phyloP scores from a whole-genome alignment of 345 rosid species.

The Viola odorata region DNA sequence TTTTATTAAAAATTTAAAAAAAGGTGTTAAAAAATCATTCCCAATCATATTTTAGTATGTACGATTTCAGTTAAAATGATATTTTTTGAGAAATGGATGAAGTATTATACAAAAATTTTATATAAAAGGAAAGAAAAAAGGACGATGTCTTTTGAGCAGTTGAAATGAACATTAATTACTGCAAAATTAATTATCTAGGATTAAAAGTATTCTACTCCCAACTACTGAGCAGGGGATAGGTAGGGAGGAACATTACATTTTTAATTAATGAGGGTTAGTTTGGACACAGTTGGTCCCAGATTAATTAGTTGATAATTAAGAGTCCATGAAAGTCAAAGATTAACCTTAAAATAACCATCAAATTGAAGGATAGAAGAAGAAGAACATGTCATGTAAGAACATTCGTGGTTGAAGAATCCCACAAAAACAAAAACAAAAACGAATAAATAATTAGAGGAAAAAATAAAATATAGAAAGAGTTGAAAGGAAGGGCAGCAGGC shows the following conservation, averaged over 20 bases:
- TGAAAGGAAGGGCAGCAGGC: constrained; percentile 19
- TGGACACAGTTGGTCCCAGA: constrained; percentile 14
- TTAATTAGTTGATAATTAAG: constrained; percentile 5
- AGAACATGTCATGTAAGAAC: constrained; percentile 7
- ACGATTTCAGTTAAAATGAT: too few relatives aligned
- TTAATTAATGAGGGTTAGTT: constrained; percentile 2
- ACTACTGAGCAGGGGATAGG: constrained; percentile 20
- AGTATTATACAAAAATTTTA: too few relatives aligned
- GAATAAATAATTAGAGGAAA: too few relatives aligned
- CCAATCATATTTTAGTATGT: too few relatives aligned
- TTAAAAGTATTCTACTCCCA: not conserved
- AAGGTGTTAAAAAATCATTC: too few relatives aligned
- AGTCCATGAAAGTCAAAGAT: not conserved
- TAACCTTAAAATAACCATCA: constrained; percentile 3
- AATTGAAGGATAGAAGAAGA: not conserved
- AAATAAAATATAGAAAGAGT: not conserved
- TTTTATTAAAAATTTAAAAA: too few relatives aligned
- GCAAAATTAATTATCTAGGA: too few relatives aligned
- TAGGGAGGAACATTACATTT: not conserved
- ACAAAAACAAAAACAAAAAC: constrained; percentile 10
- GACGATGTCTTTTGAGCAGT: too few relatives aligned
- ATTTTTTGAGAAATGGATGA: too few relatives aligned
- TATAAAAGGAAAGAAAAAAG: too few relatives aligned
- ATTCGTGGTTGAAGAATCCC: constrained; percentile 11
- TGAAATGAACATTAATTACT: too few relatives aligned